Evolutionary conservation across 139 green algal species (phyloP).

Genomic region (Spirogloea muscicola): DNA sequence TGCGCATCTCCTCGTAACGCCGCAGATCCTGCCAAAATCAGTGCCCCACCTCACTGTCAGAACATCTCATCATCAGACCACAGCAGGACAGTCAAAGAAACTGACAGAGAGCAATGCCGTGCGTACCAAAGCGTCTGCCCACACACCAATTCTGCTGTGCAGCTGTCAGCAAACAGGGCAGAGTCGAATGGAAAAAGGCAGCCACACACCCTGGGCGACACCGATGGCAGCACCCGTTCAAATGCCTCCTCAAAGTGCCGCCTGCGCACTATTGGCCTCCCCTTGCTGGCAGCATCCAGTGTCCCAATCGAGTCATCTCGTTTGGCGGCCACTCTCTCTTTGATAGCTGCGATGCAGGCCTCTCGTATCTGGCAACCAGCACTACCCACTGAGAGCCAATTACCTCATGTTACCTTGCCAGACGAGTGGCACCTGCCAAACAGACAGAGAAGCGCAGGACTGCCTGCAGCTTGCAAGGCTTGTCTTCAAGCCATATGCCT

Average conservation of each 20-base stretch:
- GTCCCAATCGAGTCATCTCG: not conserved
- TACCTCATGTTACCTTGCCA: not conserved
- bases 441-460: not conserved
- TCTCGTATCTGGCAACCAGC: constrained; percentile 1
- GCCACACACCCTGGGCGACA: constrained; percentile 11
- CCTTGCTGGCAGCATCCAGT: not conserved
- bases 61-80: not conserved
- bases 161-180: no score
- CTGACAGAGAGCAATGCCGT: no score
- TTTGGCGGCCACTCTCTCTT: constrained; percentile 2
- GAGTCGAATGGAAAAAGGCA: no score
- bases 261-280: constrained; percentile 9
- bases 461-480: not conserved
- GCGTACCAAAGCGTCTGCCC: no score
- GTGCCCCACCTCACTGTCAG: not conserved
- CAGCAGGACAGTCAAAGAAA: no score
- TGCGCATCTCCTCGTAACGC: constrained; percentile 20
- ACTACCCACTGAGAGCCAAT: not conserved
- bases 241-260: constrained; percentile 13
- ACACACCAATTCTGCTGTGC: no score
- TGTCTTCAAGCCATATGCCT: not conserved
- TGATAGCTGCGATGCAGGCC: constrained; percentile 15
- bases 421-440: not conserved
- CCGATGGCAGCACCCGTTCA: constrained; percentile 6
- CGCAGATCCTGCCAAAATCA: constrained; percentile 14